Evolutionary conservation across 257 asterid species (phyloP).

Genomic region (Solanum appendiculatum): DNA sequence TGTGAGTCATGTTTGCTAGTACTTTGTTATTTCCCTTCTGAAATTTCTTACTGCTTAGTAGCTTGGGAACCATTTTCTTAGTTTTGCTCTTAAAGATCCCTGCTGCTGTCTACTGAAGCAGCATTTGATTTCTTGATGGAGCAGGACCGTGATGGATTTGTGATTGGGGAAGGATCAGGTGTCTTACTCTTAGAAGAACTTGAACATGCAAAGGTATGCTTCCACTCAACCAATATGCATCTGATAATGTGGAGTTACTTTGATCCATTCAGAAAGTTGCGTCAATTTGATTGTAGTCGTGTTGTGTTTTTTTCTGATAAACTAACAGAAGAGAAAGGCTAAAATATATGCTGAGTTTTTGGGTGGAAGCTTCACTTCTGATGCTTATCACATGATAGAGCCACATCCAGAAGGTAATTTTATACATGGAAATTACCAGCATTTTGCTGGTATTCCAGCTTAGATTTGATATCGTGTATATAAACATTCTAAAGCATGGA

Average conservation of each 20-base stretch:
- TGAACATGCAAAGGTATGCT: conserved; percentile 74
- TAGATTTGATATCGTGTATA: neutral
- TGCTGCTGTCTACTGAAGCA: neutral
- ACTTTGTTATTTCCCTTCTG: neutral
- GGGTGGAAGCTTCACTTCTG: conserved; percentile 96
- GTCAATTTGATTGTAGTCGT: neutral
- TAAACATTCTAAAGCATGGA: neutral
- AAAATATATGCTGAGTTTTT: conserved; percentile 83
- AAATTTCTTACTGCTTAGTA: neutral
- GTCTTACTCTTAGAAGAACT: conserved; percentile 90
- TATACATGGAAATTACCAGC: neutral
- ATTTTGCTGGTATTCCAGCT: neutral
- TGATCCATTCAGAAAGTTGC: neutral
- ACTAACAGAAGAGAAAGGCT: conserved; percentile 75
- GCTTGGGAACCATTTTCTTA: neutral
- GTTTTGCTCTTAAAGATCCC: neutral
- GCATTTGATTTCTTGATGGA: neutral
- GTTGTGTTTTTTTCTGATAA: neutral
- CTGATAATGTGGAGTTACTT: neutral
- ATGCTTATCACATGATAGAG: conserved; percentile 95
- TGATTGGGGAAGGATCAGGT: conserved; percentile 97
- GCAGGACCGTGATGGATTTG: conserved; percentile 93
- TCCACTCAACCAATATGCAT: neutral
- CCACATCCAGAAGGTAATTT: conserved; percentile 89
- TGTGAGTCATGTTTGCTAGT: neutral